A percentile compares a stretch with the other conserved stretches of the same genome.
Evolutionary conservation across 805 yeast species (phyloP).

Genomic region (Nakazawaea ambrosiae): DNA sequence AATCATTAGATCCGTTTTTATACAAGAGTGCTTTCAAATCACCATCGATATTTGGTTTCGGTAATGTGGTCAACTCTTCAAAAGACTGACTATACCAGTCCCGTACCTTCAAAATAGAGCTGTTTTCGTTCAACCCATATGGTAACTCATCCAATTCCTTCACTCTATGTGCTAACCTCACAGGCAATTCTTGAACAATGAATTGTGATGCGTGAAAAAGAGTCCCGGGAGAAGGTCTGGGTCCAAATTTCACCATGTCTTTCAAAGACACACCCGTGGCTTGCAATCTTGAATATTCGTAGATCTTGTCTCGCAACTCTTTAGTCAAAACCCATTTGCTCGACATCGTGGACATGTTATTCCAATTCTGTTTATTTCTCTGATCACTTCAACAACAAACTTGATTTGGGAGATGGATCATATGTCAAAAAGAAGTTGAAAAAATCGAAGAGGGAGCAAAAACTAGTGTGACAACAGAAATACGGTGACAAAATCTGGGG

Average conservation of each 20-base stretch:
- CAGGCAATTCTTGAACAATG: conserved; percentile 80
- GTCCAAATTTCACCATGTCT: conserved; percentile 91
- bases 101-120: conserved; percentile 67
- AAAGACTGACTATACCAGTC: conserved; percentile 91
- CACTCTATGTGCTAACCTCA: conserved; percentile 78
- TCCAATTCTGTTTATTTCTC: too few species aligned
- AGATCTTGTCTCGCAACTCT: conserved; percentile 45
- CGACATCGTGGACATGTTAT: neutral
- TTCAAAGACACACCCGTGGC: conserved; percentile 80
- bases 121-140: conserved; percentile 62
- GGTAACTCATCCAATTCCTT: conserved; percentile 80
- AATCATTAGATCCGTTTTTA: conserved; percentile 12
- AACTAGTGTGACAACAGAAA: too few species aligned
- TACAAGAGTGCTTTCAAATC: conserved; percentile 32
- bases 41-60: conserved; percentile 45
- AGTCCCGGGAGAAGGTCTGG: conserved; percentile 69
- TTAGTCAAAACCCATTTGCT: conserved; percentile 43
- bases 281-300: conserved; percentile 61
- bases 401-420: too few species aligned
- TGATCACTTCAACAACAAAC: too few species aligned
- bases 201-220: conserved; percentile 79
- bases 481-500: too few species aligned
- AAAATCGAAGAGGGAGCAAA: too few species aligned
- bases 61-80: conserved; percentile 66
- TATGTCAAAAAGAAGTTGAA: neutral